These are phyloP conservation scores for Colletotrichum musae DNA, from an alignment of 2,329 filamentous ascomycete species.

Conservation along the genomic window DNA sequence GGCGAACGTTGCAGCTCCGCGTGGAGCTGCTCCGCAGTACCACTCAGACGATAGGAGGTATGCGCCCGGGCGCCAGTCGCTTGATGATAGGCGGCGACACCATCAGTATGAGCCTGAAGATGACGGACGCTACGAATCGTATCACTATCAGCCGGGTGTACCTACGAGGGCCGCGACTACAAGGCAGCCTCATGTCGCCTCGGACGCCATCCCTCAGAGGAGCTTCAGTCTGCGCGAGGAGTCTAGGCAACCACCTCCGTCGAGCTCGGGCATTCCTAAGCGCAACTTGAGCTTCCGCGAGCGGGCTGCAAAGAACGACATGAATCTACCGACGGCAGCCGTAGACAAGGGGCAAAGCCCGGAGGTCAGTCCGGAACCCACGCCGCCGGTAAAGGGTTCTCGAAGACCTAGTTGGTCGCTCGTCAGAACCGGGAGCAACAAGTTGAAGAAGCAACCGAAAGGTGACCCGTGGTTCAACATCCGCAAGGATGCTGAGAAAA, in stretches of 20 bases:
- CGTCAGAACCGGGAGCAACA: constrained; percentile 69
- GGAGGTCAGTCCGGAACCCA: constrained; percentile 44
- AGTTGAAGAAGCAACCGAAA: constrained; percentile 70
- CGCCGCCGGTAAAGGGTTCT: constrained; percentile 48
- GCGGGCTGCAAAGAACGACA: constrained; percentile 63
- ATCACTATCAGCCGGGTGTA: constrained; percentile 39
- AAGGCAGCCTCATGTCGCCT: constrained; percentile 28
- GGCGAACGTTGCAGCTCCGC: constrained; percentile 44
- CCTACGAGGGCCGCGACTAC: constrained; percentile 44
- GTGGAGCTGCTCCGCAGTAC: constrained; percentile 49
- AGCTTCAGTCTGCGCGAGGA: constrained; percentile 42
- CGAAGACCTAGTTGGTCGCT: constrained; percentile 51
- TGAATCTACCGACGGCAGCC: constrained; percentile 50
- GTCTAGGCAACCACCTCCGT: constrained; percentile 16
- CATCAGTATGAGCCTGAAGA: constrained; percentile 53
- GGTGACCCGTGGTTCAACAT: constrained; percentile 63
- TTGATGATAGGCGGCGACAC: constrained; percentile 44
- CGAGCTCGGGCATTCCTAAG: constrained; percentile 56
- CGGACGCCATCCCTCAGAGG: constrained; percentile 32
- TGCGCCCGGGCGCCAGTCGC: constrained; percentile 43
- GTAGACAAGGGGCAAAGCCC: constrained; percentile 17
- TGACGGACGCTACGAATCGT: constrained; percentile 45
- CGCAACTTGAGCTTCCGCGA: constrained; percentile 75
- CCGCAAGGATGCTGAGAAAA: constrained; percentile 60
- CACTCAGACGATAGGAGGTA: constrained; percentile 49